These are phyloP conservation scores for Sporormia fimetaria DNA, from an alignment of 495 filamentous ascomycete species.

Conservation along the genomic window DNA sequence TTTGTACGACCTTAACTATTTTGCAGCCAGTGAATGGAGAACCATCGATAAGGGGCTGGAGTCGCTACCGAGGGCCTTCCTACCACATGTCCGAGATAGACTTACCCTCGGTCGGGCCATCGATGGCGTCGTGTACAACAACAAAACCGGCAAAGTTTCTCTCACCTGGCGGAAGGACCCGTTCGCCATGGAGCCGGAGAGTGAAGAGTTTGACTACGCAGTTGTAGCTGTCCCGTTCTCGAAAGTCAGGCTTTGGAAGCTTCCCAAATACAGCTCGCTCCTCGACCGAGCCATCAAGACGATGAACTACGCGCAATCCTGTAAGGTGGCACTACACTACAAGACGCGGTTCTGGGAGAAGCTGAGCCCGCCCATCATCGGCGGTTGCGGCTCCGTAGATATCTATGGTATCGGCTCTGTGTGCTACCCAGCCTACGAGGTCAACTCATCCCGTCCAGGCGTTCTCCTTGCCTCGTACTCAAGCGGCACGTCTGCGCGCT, in stretches of 20 bases:
- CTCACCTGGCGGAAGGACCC: constrained; percentile 16
- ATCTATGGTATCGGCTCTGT: constrained; percentile 47
- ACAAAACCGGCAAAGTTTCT: constrained; percentile 21
- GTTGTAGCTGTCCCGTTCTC: constrained; percentile 53
- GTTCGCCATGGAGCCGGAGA: constrained; percentile 16
- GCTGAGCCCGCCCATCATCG: constrained; percentile 47
- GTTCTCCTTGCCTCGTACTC: constrained; percentile 51
- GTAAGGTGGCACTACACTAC: constrained; percentile 57
- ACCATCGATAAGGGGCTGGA: constrained; percentile 57
- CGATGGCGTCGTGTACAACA: constrained; percentile 34
- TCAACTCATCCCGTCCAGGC: constrained; percentile 51
- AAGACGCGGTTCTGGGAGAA: constrained; percentile 60
- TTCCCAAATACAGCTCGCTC: constrained; percentile 38
- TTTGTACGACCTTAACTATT: constrained; percentile 45
- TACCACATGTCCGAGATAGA: constrained; percentile 44
- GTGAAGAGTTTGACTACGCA: constrained; percentile 50
- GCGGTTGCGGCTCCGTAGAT: constrained; percentile 48
- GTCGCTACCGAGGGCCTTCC: constrained; percentile 50
- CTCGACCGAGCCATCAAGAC: constrained; percentile 50
- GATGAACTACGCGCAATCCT: constrained; percentile 46
- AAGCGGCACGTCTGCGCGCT: constrained; percentile 36
- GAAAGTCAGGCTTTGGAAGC: constrained; percentile 35
- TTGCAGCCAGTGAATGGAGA: constrained; percentile 45
- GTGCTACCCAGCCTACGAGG: constrained; percentile 54
- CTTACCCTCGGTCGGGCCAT: constrained; percentile 27